Conservation (phyloP, 495 filamentous ascomycete genomes). For the Neurospora intermedia region DNA sequence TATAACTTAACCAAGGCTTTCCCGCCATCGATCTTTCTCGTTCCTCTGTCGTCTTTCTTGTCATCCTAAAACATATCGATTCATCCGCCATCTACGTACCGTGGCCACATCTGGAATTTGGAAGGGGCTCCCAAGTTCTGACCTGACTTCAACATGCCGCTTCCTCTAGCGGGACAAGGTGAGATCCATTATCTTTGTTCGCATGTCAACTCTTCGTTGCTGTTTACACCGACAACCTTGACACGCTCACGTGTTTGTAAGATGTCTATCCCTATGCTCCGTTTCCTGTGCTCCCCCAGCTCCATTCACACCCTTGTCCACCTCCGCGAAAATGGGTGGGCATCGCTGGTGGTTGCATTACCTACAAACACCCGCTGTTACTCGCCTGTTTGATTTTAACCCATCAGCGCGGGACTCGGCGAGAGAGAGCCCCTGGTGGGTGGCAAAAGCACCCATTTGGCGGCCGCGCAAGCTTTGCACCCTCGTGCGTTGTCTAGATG, state of each 20-base stretch:
- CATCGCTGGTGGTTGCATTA: background rate
- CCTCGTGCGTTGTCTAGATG: background rate
- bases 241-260: background rate
- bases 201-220: background rate
- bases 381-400: background rate
- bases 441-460: background rate
- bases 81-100: background rate
- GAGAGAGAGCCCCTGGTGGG: background rate
- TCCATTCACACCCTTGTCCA: slow-evolving; percentile 8
- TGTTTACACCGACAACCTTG: background rate
- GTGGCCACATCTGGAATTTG: background rate
- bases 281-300: slow-evolving; percentile 8
- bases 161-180: slow-evolving; percentile 38
- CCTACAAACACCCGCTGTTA: background rate
- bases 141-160: slow-evolving; percentile 22
- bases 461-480: background rate
- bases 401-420: background rate
- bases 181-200: slow-evolving; percentile 17
- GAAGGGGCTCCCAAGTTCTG: background rate
- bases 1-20: background rate
- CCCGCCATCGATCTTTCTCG: background rate
- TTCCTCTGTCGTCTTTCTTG: background rate
- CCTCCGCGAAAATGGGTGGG: slow-evolving; percentile 8
- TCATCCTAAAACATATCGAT: too few relatives aligned
- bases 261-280: background rate